Percentiles rank a stretch among this genome's conserved stretches.
Conservation (phyloP, 2,329 filamentous ascomycete species). For the Phoma sp. region DNA sequence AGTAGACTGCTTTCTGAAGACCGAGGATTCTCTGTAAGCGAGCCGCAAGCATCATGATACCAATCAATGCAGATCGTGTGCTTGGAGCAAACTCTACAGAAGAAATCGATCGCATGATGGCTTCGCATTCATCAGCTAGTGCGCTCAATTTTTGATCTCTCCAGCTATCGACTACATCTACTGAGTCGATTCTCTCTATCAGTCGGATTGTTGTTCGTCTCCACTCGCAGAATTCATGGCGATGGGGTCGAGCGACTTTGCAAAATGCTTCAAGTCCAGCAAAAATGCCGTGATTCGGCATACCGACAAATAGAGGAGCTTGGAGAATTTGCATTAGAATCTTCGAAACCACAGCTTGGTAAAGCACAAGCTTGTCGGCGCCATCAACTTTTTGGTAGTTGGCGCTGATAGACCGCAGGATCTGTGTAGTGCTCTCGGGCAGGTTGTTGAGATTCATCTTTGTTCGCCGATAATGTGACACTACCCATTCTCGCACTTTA, state of each 20-base stretch:
- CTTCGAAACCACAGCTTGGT: conserved; percentile 38
- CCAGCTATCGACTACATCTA: neutral
- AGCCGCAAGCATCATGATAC: conserved; percentile 33
- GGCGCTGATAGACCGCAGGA: conserved; percentile 26
- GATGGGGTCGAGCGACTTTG: conserved; percentile 21
- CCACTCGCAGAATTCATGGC: conserved; percentile 36
- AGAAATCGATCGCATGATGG: conserved; percentile 33
- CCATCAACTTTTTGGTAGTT: conserved; percentile 19
- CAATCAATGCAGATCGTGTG: conserved; percentile 27
- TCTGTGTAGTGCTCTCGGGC: conserved; percentile 22
- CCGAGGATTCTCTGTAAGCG: conserved; percentile 35
- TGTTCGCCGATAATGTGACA: conserved; percentile 69
- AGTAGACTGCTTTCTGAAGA: conserved; percentile 42
- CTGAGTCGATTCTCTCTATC: conserved; percentile 26
- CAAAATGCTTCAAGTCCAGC: conserved; percentile 26
- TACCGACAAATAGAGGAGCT: conserved; percentile 33
- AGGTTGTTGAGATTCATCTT: conserved; percentile 52
- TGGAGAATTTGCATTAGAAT: conserved; percentile 38
- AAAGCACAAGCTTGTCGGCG: conserved; percentile 39
- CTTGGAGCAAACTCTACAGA: conserved; percentile 21
- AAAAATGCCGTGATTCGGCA: conserved; percentile 30
- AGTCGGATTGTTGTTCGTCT: conserved; percentile 36
- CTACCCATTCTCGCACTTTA: conserved; percentile 75
- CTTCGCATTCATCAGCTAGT: conserved; percentile 28
- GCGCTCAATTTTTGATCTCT: neutral